Evolutionary conservation across 2,329 filamentous ascomycete species (phyloP), one percentile per base, ranked within the genome.

Genomic region (Rhexocercosporidium sp.): DNA sequence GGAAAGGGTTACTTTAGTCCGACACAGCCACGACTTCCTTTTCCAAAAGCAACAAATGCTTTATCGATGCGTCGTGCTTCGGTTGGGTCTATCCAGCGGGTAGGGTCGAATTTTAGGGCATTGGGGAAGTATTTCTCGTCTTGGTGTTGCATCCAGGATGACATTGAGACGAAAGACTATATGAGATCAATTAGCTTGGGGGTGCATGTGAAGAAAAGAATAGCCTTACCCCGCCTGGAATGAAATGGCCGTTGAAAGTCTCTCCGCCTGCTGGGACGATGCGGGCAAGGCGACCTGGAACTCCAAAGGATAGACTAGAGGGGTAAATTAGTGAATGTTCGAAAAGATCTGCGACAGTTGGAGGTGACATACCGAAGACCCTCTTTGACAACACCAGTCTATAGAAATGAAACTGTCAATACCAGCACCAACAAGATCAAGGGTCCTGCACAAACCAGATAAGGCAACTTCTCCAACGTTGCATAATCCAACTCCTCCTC

Each of bases 381-480:
- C 62, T 72, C 70, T 37, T 69, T 69, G 41, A 72, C 66, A 5
- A 80, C 75, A 14, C 63, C 57, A 47, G 59, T 66, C 77, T 66
- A 51, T 46, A 31, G 3, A 31, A n/a, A 11, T 46, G 22, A 11
- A 41, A 12, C 14, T 27, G 27, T 61, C 25, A 39, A 20, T 27
- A 20, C 44, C n/a, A 3, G 16, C 20, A 34, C 16, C 41, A 44
- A 8, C 39, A 2, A 3, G 22, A 31, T 18, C 7, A n/a, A 8
- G 25, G 9, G 39, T 1, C 1, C 1, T 41, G 7, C 5, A 74
- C 78, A 74, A 77, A 56, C 54, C 18, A 80, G 62, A 62, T 77
- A 79, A 6, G 78, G 77, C 18, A 81, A 67, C 64, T 75, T 78
- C 64, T 80, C 79, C 25, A 80, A 69, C 1, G 66, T 49, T 0